Evolutionary conservation across 805 yeast genomes (phyloP), one percentile per base, ranked within the genome.

Genomic region (Candida multigemmis): DNA sequence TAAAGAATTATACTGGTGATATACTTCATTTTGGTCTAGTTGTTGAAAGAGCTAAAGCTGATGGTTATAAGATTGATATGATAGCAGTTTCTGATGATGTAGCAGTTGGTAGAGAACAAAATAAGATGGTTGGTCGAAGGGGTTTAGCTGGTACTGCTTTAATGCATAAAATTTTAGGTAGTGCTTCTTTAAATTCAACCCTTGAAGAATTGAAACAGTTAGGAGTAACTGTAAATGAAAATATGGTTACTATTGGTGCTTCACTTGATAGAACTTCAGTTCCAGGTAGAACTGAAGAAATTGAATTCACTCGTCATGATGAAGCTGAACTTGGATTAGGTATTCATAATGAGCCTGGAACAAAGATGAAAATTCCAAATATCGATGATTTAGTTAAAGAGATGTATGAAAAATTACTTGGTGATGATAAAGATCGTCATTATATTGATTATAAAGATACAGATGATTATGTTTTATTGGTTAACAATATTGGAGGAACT

Each of bases 261-360:
- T 80, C 94, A 2, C 63, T 87, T 38, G 95, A 83, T 41, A 87
- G 91, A 44, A 84, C 91, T 28, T 74, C 82, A 22, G 93, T 87
- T 13, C 96, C 97, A 4, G 94, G 94, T 4, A 71, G 82, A 41
- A 47, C 27, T 12, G 69, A 43, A 17, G 64, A 56, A 22, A 34
- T 57, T 23, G 74, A 65, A 27, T 50, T 54, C 30, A 66, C 84
- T 35, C 66, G 56, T 15, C 65, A 53, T 4, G 60, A 74, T 32
- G 84, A 82, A 51, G 78, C 81, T 47, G 97, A 87, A 51, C 66
- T 87, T 32, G 97, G 97, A 15, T 78, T 87, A 76, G 97, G 97
- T 23, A 87, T 87, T 34, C 97, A 87, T 54, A 87, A 87, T 44
- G 97, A 87, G 50, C 91, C 95, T 1, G 96, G 96, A 35, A 63